phyloP scores from a whole-genome alignment of 2,329 filamentous ascomycete species.

The Talaromyces sp. region DNA sequence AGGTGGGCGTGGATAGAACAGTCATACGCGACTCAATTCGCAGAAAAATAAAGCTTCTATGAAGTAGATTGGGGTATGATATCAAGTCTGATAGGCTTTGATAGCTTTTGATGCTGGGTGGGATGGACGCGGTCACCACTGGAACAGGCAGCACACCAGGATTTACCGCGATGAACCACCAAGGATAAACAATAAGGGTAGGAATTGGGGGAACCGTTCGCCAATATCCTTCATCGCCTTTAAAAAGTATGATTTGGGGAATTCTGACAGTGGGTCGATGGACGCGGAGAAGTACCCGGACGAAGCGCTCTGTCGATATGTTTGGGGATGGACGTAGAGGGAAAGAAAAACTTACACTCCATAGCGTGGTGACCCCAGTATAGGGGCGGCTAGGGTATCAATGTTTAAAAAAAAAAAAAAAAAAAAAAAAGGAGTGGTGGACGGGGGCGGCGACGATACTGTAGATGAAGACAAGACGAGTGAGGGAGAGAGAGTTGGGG shows the following conservation, averaged over 20 bases:
- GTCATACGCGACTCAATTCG: conserved; percentile 39
- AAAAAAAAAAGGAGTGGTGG: conserved; percentile 32
- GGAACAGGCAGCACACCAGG: conserved; percentile 23
- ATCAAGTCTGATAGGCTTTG: conserved; percentile 38
- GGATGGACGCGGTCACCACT: conserved; percentile 38
- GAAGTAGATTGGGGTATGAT: conserved; percentile 28
- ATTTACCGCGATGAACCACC: conserved; percentile 26
- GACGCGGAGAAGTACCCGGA: conserved; percentile 43
- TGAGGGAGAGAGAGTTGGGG: conserved; percentile 40
- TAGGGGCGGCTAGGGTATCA: conserved; percentile 35
- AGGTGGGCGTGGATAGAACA: conserved; percentile 26
- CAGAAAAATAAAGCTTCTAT: conserved; percentile 27
- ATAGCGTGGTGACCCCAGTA: conserved; percentile 57
- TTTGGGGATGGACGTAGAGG: conserved; percentile 21
- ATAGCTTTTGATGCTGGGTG: conserved; percentile 42
- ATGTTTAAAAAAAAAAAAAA: conserved; percentile 35
- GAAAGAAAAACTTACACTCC: conserved; percentile 59
- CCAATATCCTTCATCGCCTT: conserved; percentile 18
- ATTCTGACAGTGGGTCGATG: conserved; percentile 42
- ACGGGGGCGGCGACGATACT: conserved; percentile 16
- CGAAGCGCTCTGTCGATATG: conserved; percentile 35
- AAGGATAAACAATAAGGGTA: conserved; percentile 21
- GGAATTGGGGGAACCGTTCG: conserved; percentile 16
- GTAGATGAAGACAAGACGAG: conserved; percentile 37
- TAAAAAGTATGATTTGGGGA: conserved; percentile 25